Base-by-base conservation (phyloP, 2,329 filamentous ascomycete species). In the Hymenoscyphus repandus region DNA sequence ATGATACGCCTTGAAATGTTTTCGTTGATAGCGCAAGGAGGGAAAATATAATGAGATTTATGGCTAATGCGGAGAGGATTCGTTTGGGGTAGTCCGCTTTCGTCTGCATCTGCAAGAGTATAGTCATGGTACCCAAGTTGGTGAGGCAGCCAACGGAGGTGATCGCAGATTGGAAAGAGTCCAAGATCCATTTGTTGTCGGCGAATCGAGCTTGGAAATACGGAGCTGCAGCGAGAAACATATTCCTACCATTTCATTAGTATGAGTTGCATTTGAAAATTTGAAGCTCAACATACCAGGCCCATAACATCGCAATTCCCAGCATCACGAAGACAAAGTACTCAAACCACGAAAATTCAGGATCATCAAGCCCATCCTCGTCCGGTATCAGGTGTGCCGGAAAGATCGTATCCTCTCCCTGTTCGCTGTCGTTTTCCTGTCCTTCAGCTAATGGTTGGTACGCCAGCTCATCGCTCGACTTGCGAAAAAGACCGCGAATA, bases 251-350 rank as follows among this genome's bases (percentile, higher is more conserved):
- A n/a, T 17, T 11, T 18, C 12, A 40, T 60, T 45, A 58, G 54
- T 17, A 43, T 33, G 6, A 33, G 6, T 10, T 7, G 36, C 33
- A 13, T 12, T 10, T 27, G 9, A n/a, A 22, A 3, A n/a, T 33
- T 27, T 27, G 22, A 27, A 27, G 22, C 22, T 27, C 22, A 15
- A 18, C 80, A 60, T 79, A 95, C 92, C 92, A 97, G 49, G 92
- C 90, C 92, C 92, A 97, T 40, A 97, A 77, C 93, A 97, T 97
- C 47, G 91, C 88, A 50, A 96, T 77, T 45, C 93, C 93, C 22
- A 97, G 74, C 45, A 96, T 72, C 50, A 86, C 74, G 69, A 97
- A 97, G 65, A 96, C 85, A 61, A 71, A 73, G 70, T 97, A 99
- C 67, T 95, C 88, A 33, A 88, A 65, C 83, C 87, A 90, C 55